A percentile compares a stretch with the other conserved stretches of the same genome.
phyloP scores from a whole-genome alignment of 495 filamentous ascomycete genomes.

The Xylaria longipes region DNA sequence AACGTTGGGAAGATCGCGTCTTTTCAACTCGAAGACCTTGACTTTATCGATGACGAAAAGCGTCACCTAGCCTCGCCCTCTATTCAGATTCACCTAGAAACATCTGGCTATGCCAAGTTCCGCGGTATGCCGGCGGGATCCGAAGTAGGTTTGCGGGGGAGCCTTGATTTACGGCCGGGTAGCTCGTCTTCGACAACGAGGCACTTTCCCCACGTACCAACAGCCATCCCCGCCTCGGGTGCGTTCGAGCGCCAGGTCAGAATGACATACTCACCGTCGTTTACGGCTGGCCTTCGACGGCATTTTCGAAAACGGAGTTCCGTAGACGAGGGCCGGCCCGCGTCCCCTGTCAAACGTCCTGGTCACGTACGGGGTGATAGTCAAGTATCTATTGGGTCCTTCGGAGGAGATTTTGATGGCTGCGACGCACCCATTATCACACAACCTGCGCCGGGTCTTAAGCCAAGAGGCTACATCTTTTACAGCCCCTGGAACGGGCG shows the following conservation, averaged over 20 bases:
- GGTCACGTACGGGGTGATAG: slow-evolving; percentile 45
- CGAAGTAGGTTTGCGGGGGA: slow-evolving; percentile 29
- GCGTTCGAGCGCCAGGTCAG: slow-evolving; percentile 56
- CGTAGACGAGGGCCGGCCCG: slow-evolving; percentile 24
- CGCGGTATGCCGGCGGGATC: slow-evolving; percentile 49
- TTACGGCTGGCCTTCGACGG: slow-evolving; percentile 47
- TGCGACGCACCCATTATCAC: slow-evolving; percentile 44
- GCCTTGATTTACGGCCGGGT: slow-evolving; percentile 39
- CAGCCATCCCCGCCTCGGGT: slow-evolving; percentile 29
- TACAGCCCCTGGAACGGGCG: slow-evolving; percentile 82
- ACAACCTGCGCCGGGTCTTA: slow-evolving; percentile 51
- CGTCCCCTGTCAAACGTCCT: slow-evolving; percentile 31
- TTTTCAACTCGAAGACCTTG: slow-evolving; percentile 58
- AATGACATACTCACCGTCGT: slow-evolving; percentile 57
- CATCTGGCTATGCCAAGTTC: slow-evolving; percentile 58
- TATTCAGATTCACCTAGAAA: slow-evolving; percentile 53
- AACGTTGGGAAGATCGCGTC: slow-evolving; percentile 78
- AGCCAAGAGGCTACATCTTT: slow-evolving; percentile 67
- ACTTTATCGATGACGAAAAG: slow-evolving; percentile 64
- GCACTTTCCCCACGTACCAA: slow-evolving; percentile 16
- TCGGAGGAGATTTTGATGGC: slow-evolving; percentile 43
- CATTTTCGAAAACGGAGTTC: slow-evolving; percentile 45
- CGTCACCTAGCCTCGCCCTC: slow-evolving; percentile 41
- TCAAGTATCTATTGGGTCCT: slow-evolving; percentile 43
- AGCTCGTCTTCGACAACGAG: slow-evolving; percentile 41